A percentile compares a stretch with the other conserved stretches of the same genome.
Evolutionary conservation across 1,284 basidiomycete genomes (phyloP).

Genomic region (Crocinoboletus sp.): DNA sequence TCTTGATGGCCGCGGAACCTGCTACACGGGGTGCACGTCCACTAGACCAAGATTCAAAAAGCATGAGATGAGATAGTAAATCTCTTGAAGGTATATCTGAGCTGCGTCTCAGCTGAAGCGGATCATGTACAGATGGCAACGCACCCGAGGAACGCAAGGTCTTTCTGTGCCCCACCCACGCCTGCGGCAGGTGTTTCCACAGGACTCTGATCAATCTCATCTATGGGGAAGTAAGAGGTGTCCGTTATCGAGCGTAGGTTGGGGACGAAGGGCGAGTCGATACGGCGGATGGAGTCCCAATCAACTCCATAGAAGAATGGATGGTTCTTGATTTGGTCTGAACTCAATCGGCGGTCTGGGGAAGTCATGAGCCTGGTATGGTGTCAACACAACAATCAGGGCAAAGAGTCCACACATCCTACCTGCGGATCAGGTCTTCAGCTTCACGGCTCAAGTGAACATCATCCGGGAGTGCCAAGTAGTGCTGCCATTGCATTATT

Average conservation of each 20-base stretch:
- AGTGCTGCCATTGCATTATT: conserved; percentile 92
- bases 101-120: conserved; percentile 6
- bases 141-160: conserved; percentile 91
- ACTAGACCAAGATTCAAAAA: conserved; percentile 19
- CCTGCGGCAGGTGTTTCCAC: conserved; percentile 60
- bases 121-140: conserved; percentile 23
- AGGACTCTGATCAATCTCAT: conserved; percentile 87
- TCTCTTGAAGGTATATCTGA: conserved; percentile 74
- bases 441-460: conserved; percentile 92
- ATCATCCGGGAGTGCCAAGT: conserved; percentile 92
- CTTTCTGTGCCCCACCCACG: conserved; percentile 64
- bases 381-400: conserved; percentile 6
- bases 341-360: conserved; percentile 74
- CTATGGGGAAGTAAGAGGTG: conserved; percentile 96
- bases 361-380: conserved; percentile 72
- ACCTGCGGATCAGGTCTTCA: conserved; percentile 87
- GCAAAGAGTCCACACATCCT: conserved; percentile 16
- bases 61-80: conserved; percentile 51
- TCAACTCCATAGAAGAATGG: conserved; percentile 98
- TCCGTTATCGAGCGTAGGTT: conserved; percentile 90
- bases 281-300: conserved; percentile 84
- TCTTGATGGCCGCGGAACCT: not conserved
- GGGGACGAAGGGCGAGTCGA: conserved; percentile 95
- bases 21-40: too few relatives aligned
- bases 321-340: conserved; percentile 91